Evolutionary conservation across 1,284 basidiomycete species (phyloP), one percentile per base, ranked within the genome.

Genomic region (Trichosporon inkin): DNA sequence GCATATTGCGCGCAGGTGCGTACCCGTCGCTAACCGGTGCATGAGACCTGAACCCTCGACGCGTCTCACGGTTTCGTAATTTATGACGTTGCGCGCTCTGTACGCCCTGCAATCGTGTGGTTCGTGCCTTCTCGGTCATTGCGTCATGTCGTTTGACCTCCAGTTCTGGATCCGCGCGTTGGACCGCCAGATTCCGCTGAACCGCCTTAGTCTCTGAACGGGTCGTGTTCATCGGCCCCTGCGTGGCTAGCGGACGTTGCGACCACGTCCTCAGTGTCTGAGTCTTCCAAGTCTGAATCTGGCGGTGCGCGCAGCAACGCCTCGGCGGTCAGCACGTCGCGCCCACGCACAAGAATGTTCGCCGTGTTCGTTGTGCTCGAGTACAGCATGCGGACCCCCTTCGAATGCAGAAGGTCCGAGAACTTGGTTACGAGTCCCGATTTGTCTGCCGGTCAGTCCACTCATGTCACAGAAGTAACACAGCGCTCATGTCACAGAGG

Each of bases 351-450:
- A 67, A 90, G 80, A 35, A 91, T 78, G 73, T 90, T 91, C 55
- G 89, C 89, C 14, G 89, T 90, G 75, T 89, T 88, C 70, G 85
- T 88, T 11, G 89, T 90, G 49, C 88, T 89, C 62, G 86, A 88
- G 70, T 90, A 90, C 82, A 90, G 88, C 76, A 90, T 89, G 73
- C 88, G 86, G 73, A 90, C 88, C 6, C 84, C 83, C 64, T 84
- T 85, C 62, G 84, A 81, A 62, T 87, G 84, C 10, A 90, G 81
- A 11, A 87, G 82, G 20, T 84, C 81, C 20, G 88, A 90, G 72
- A 88, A 90, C 38, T 85, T 84, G 69, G 84, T 88, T 55, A 90
- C 86, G 10, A 90, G 81, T 28, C 88, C 88, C 10, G 69, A 72
- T 60, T 71, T 73, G 61, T 72, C 74, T 74, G 60, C 53, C 13